Evolutionary conservation across 108 stramenopile genomes (phyloP), one percentile per base, ranked within the genome.

Genomic region (Nannochloropsis gaditana): DNA sequence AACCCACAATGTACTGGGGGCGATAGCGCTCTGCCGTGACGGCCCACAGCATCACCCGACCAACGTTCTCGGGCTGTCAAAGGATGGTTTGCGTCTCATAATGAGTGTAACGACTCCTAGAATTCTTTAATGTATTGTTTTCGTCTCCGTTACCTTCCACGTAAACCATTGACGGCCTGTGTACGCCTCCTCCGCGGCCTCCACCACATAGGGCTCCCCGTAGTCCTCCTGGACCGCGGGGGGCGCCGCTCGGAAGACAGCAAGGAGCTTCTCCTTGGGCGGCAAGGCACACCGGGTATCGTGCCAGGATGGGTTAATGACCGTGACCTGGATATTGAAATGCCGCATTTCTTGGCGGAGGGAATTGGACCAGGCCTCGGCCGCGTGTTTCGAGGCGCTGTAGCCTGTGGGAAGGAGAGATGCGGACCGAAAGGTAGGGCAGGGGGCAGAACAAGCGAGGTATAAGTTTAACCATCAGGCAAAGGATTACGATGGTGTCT

Each of bases 381-480:
- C 59, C 19, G 59, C 59, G 59, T 73, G 59, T n/a, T 73, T 73
- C 15, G 59, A 73, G 59, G 59, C 59, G 59, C 59, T 73, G 59
- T 73, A 73, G 59, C 59, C 59, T 73, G 59, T n/a, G 8, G n/a
- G 59, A 73, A n/a, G 59, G 59, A 73, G 6, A 8, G 59, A 73
- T 15, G 59, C 59, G n/a, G 59, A n/a, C 19, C 15, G 8, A n/a
- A n/a, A 73, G 59, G 59, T 15, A 73, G 59, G 59, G 5, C 15
- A 73, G 1, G 59, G 8, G 59, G 59, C 19, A 50, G 47, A 15
- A 10, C 0, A 15, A 15, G 47, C 10, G 47, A 50, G 47, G 47
- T 0, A 11, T 11, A 3, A 73, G 19, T n/a, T 73, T 73, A 73
- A 73, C 31, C 31, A 31, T 31, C 31, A 31, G 31, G 1, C 31